Percentiles rank a stretch among this genome's conserved stretches.
Evolutionary conservation across 2,329 filamentous ascomycete species (phyloP).

Genomic region (Teratosphaeria viscida): DNA sequence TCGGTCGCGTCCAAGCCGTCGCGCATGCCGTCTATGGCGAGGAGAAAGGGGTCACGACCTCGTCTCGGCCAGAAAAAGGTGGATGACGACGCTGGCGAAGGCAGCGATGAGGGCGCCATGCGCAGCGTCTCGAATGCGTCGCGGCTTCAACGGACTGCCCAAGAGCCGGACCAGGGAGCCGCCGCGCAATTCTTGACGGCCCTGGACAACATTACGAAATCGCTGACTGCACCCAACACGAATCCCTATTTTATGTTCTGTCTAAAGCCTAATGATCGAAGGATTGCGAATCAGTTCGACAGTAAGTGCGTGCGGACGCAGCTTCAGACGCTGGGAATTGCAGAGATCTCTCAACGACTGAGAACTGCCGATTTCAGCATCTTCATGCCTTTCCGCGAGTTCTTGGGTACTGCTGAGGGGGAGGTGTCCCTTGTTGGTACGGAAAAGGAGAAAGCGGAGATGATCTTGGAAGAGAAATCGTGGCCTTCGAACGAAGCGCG

Average conservation of each 20-base stretch:
- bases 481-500: slow-evolving; percentile 90
- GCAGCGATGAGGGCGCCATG: slow-evolving; percentile 23
- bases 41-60: slow-evolving; percentile 55
- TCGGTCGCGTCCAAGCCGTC: slow-evolving; percentile 93
- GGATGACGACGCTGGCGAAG: slow-evolving; percentile 35
- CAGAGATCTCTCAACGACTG: slow-evolving; percentile 88
- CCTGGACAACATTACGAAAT: slow-evolving; percentile 82
- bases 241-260: slow-evolving; percentile 97
- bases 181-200: slow-evolving; percentile 85
- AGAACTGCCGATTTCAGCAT: slow-evolving; percentile 90
- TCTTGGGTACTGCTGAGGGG: slow-evolving; percentile 75
- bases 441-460: slow-evolving; percentile 82
- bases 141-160: slow-evolving; percentile 23
- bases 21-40: slow-evolving; percentile 85
- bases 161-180: slow-evolving; percentile 63
- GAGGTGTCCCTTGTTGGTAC: slow-evolving; percentile 82
- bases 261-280: slow-evolving; percentile 89
- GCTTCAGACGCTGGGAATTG: slow-evolving; percentile 89
- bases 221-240: slow-evolving; percentile 67
- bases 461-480: slow-evolving; percentile 80
- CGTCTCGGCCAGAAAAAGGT: slow-evolving; percentile 24
- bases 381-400: slow-evolving; percentile 92
- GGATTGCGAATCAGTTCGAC: slow-evolving; percentile 97
- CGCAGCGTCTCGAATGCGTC: slow-evolving; percentile 26
- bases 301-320: slow-evolving; percentile 96